Conservation (phyloP, 345 rosid species). For the Durio zibethinus region DNA sequence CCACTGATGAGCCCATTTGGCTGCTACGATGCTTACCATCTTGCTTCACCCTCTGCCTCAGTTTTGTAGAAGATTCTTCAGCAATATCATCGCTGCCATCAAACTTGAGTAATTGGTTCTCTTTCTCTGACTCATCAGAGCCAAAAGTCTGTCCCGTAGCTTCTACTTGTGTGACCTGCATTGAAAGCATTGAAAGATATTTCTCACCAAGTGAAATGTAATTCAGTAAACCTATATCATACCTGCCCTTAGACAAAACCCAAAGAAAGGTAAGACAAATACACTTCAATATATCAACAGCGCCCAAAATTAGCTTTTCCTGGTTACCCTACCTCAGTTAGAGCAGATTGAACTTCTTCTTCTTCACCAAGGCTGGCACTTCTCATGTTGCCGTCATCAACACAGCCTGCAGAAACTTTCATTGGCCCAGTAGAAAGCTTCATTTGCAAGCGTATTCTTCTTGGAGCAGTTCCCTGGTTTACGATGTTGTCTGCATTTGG, state of each 20-base stretch:
- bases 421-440: background rate
- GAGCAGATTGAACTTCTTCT: slow-evolving; percentile 39
- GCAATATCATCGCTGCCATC: slow-evolving; percentile 15
- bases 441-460: slow-evolving; percentile 54
- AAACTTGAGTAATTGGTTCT: slow-evolving; percentile 2
- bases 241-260: background rate
- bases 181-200: background rate
- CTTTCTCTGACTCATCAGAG: slow-evolving; percentile 16
- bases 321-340: slow-evolving; percentile 38
- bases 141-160: slow-evolving; percentile 6
- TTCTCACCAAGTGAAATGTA: background rate
- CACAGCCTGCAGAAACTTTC: slow-evolving; percentile 8
- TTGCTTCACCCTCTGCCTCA: slow-evolving; percentile 28
- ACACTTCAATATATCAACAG: background rate
- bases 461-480: slow-evolving; percentile 57
- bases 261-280: background rate
- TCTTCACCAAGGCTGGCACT: slow-evolving; percentile 30
- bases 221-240: background rate
- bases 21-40: slow-evolving; percentile 6
- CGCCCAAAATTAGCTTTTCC: background rate
- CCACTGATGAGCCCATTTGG: slow-evolving; percentile 11
- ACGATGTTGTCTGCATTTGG: slow-evolving; percentile 21
- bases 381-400: slow-evolving; percentile 9
- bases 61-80: slow-evolving; percentile 20
- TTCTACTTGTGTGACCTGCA: slow-evolving; percentile 35